phyloP scores from a whole-genome alignment of 805 yeast genomes.

The Diddensiella caesifluorescens region DNA sequence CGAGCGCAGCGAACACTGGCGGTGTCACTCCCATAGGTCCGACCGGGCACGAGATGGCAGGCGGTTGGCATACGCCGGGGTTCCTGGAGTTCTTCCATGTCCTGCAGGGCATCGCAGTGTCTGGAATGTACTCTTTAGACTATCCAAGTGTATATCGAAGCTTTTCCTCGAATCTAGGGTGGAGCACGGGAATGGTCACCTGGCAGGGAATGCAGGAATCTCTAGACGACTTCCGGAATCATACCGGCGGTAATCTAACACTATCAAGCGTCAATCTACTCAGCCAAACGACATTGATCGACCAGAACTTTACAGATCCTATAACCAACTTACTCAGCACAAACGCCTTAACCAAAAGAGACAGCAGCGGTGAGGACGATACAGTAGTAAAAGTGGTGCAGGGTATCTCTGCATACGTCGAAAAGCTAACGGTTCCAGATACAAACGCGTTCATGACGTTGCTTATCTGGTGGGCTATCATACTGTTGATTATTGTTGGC shows the following conservation, averaged over 20 bases:
- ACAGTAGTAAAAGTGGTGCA: constrained; percentile 14
- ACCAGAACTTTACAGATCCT: constrained; percentile 13
- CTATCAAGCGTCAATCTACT: constrained; percentile 9
- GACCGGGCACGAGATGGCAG: constrained; percentile 9
- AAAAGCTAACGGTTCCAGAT: constrained; percentile 28
- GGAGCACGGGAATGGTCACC: constrained; percentile 31
- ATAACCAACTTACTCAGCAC: neutral
- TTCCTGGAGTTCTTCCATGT: constrained; percentile 27
- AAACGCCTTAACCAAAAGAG: neutral
- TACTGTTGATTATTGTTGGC: constrained; percentile 23
- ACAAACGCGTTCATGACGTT: constrained; percentile 32
- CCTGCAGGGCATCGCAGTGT: constrained; percentile 30
- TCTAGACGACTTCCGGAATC: constrained; percentile 27
- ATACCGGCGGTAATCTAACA: constrained; percentile 31
- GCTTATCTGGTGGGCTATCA: constrained; percentile 31
- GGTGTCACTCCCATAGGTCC: constrained; percentile 11
- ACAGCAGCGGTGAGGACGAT: neutral
- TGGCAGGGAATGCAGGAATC: constrained; percentile 29
- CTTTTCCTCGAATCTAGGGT: constrained; percentile 31
- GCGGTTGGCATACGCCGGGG: constrained; percentile 25
- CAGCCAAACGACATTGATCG: constrained; percentile 16
- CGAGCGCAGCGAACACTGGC: constrained; percentile 11
- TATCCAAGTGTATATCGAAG: constrained; percentile 31
- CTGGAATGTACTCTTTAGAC: constrained; percentile 31
- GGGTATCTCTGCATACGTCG: constrained; percentile 30